A percentile compares a stretch with the other conserved stretches of the same genome.
Evolutionary conservation across 202 grass and related monocot species (phyloP).

Genomic region (Musa balbisiana): DNA sequence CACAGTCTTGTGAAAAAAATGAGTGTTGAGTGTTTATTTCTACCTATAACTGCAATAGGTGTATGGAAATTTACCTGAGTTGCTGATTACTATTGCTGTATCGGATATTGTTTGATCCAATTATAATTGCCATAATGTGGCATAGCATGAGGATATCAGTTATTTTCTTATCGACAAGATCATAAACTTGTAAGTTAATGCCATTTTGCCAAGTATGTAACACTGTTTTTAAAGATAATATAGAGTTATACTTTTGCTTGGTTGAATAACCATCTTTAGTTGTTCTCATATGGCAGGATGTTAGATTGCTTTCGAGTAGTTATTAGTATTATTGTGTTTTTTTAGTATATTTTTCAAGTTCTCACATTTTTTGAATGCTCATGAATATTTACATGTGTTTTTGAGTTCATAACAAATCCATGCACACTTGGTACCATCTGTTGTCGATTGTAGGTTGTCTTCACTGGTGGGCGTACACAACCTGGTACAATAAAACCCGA

Average conservation of each 20-base stretch:
- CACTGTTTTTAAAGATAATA: background rate
- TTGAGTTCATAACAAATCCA: background rate
- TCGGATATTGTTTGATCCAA: no score
- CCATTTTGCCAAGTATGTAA: background rate
- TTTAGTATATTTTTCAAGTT: background rate
- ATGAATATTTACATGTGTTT: background rate
- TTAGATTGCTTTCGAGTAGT: no score
- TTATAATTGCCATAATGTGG: background rate
- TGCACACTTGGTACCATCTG: no score
- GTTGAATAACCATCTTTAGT: background rate
- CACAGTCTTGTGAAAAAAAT: no score
- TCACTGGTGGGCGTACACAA: constrained; percentile 5
- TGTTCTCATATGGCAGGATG: background rate
- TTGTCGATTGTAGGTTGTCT: background rate
- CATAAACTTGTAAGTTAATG: background rate
- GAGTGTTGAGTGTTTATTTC: no score
- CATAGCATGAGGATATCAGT: no score
- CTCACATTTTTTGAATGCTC: background rate
- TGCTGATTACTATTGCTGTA: no score
- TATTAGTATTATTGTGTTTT: background rate
- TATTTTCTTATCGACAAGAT: background rate
- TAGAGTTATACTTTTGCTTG: background rate
- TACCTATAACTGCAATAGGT: no score
- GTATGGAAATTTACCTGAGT: no score
- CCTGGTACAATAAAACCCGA: constrained; percentile 20